Conservation (phyloP, 1,284 basidiomycete genomes). For the Cutaneotrichosporon sp. region DNA sequence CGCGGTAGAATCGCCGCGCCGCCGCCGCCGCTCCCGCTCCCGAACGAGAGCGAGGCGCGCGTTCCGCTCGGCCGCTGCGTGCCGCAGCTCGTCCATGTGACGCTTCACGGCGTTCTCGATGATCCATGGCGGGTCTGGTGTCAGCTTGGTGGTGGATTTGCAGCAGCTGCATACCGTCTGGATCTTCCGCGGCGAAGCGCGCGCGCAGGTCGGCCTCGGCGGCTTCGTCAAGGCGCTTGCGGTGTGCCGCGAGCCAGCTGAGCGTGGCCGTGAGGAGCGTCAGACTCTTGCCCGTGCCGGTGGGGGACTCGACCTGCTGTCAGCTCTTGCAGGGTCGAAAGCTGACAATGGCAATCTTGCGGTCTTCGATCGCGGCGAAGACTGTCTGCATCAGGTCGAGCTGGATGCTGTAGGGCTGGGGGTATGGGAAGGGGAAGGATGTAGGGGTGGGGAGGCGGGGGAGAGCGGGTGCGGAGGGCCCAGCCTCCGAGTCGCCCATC, state of each 20-base stretch:
- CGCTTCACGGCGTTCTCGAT: constrained; percentile 71
- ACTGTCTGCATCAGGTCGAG: constrained; percentile 83
- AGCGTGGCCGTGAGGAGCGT: constrained; percentile 76
- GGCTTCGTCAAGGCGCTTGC: constrained; percentile 33
- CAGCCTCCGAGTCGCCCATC: not conserved
- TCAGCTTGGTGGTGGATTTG: not conserved
- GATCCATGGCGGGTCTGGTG: constrained; percentile 73
- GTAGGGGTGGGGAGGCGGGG: constrained; percentile 60
- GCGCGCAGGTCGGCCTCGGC: constrained; percentile 33
- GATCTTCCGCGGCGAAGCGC: constrained; percentile 41
- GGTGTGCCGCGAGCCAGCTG: constrained; percentile 68
- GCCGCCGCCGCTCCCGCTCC: constrained; percentile 64
- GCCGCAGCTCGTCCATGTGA: constrained; percentile 64
- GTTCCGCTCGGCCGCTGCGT: constrained; percentile 65
- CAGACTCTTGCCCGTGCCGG: constrained; percentile 88
- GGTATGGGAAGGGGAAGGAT: constrained; percentile 75
- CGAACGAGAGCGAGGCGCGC: constrained; percentile 63
- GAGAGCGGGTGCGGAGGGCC: not conserved
- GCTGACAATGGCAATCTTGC: constrained; percentile 67
- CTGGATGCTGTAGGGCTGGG: constrained; percentile 83
- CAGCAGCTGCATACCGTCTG: constrained; percentile 33
- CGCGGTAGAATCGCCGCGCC: constrained; percentile 50
- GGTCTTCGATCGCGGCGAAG: constrained; percentile 73
- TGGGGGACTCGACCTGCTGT: constrained; percentile 70
- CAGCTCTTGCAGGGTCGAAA: not conserved